A percentile compares a stretch with the other conserved stretches of the same genome.
These are phyloP conservation scores for Hyaloperonospora brassicae DNA, from an alignment of 352 stramenopile species.

Conservation along the genomic window DNA sequence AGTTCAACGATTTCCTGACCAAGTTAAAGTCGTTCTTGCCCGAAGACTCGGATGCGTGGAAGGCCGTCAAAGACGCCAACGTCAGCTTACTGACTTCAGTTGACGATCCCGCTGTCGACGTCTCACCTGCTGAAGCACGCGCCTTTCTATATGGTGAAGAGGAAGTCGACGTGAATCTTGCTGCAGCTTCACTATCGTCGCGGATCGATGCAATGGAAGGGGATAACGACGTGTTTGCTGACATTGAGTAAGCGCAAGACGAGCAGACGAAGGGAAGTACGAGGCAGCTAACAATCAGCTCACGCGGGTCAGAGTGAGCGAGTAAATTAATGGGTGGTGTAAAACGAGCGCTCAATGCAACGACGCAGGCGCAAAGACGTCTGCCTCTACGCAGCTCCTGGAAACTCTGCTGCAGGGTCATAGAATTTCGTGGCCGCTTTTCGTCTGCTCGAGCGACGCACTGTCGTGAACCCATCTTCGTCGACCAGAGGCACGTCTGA, in stretches of 20 bases:
- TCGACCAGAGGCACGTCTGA: conserved; percentile 33
- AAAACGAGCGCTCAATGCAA: background rate
- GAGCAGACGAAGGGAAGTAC: background rate
- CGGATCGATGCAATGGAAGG: conserved; percentile 55
- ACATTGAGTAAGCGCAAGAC: conserved; percentile 50
- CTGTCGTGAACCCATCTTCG: conserved; percentile 66
- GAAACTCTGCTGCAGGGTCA: conserved; percentile 67
- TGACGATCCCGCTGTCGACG: conserved; percentile 50
- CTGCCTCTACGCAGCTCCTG: conserved; percentile 52
- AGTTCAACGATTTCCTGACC: conserved; percentile 69
- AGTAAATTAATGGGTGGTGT: background rate
- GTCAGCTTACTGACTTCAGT: conserved; percentile 47
- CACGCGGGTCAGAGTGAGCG: background rate
- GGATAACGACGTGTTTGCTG: conserved; percentile 76
- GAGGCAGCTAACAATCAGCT: background rate
- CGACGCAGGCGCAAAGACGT: conserved; percentile 16
- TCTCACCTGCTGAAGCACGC: conserved; percentile 39
- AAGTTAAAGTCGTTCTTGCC: conserved; percentile 41
- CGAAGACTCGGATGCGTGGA: conserved; percentile 46
- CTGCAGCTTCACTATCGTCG: conserved; percentile 47
- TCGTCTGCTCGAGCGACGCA: conserved; percentile 61
- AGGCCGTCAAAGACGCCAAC: conserved; percentile 41
- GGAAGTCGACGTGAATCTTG: conserved; percentile 35
- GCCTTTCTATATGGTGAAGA: conserved; percentile 62
- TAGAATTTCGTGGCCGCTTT: conserved; percentile 67